Conservation (phyloP, 2,329 filamentous ascomycete genomes). For the Xylaria sp. region DNA sequence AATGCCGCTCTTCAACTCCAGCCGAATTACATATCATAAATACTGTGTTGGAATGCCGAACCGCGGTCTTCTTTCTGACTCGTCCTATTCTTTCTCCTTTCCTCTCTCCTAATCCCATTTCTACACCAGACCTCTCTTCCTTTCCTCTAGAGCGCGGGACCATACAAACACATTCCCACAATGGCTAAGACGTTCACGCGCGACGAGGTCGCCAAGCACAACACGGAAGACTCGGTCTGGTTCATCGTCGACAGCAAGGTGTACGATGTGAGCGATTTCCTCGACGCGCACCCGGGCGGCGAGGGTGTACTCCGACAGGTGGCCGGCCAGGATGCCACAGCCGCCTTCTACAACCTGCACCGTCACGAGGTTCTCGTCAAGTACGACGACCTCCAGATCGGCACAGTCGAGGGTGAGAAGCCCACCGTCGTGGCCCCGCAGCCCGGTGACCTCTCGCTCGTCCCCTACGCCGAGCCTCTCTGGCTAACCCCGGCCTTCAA, state of each 20-base stretch:
- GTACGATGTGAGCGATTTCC: conserved; percentile 86
- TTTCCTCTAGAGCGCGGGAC: not conserved
- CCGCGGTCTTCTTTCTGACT: not conserved
- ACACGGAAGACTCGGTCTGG: conserved; percentile 79
- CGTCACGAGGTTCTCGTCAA: conserved; percentile 87
- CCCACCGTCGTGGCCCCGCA: conserved; percentile 76
- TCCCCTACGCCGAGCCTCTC: conserved; percentile 86
- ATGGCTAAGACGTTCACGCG: conserved; percentile 64
- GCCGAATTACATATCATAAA: conserved; percentile 17
- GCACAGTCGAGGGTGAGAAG: conserved; percentile 78
- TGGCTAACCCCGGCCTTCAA: conserved; percentile 84
- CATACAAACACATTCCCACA: conserved; percentile 10
- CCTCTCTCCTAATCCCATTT: not conserved
- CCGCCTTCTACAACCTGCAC: conserved; percentile 91
- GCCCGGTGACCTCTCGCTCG: conserved; percentile 76
- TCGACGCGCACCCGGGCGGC: conserved; percentile 86
- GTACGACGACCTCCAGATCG: conserved; percentile 79
- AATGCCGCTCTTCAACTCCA: conserved; percentile 11
- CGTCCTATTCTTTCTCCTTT: not conserved
- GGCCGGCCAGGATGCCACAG: conserved; percentile 82
- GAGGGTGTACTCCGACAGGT: conserved; percentile 82
- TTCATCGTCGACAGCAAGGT: conserved; percentile 88
- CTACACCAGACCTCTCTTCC: conserved; percentile 3
- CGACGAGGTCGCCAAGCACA: conserved; percentile 78
- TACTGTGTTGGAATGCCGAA: conserved; percentile 15